These are phyloP conservation scores for Cordyceps cateniannulata DNA, from an alignment of 2,329 filamentous ascomycete species.

Conservation along the genomic window DNA sequence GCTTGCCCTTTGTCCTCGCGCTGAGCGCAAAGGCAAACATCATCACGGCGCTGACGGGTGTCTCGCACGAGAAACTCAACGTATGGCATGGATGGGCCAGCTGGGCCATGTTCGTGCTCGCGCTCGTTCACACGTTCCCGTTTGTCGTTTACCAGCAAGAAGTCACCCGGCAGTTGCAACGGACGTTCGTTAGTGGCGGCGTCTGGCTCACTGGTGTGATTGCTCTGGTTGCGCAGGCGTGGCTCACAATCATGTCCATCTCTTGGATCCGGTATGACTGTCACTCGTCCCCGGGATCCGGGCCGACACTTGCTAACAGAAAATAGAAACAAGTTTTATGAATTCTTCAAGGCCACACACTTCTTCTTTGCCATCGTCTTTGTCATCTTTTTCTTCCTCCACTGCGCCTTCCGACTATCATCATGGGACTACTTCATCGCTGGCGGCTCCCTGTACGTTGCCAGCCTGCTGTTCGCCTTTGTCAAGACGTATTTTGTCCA, in stretches of 20 bases:
- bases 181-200: slow-evolving; percentile 36
- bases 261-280: slow-evolving; percentile 38
- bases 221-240: slow-evolving; percentile 46
- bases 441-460: slow-evolving; percentile 31
- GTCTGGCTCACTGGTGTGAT: slow-evolving; percentile 51
- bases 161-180: slow-evolving; percentile 40
- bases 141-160: slow-evolving; percentile 47
- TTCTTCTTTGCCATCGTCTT: slow-evolving; percentile 46
- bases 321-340: slow-evolving; percentile 45
- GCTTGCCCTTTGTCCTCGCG: slow-evolving; percentile 45
- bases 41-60: slow-evolving; percentile 46
- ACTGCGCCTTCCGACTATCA: slow-evolving; percentile 48
- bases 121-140: slow-evolving; percentile 53
- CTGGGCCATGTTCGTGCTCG: slow-evolving; percentile 50
- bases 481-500: slow-evolving; percentile 44
- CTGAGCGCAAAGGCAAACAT: slow-evolving; percentile 49
- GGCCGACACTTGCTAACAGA: neutral
- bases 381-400: slow-evolving; percentile 53
- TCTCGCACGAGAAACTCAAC: slow-evolving; percentile 51
- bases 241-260: slow-evolving; percentile 48
- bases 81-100: slow-evolving; percentile 49
- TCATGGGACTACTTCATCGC: slow-evolving; percentile 59
- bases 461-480: slow-evolving; percentile 36
- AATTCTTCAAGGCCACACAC: slow-evolving; percentile 55
- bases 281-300: neutral